phyloP scores from a whole-genome alignment of 1,284 basidiomycete genomes.

The Pseudozyma pruni region DNA sequence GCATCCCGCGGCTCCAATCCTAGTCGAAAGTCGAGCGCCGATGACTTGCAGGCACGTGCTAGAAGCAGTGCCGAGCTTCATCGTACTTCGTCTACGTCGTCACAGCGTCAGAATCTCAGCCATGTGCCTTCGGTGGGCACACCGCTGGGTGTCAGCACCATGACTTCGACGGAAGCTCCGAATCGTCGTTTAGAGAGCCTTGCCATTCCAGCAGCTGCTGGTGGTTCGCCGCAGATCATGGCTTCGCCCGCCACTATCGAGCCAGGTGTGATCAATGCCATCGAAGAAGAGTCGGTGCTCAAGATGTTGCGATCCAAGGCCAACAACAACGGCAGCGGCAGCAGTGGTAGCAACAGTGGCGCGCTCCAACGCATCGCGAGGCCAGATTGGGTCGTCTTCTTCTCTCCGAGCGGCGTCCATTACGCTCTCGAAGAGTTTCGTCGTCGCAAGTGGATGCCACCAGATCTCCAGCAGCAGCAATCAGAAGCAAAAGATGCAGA shows the following conservation, averaged over 20 bases:
- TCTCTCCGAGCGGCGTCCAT: constrained; percentile 64
- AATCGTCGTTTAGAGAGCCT: constrained; percentile 24
- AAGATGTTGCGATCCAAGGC: constrained; percentile 29
- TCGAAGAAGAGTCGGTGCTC: constrained; percentile 36
- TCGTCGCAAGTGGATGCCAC: constrained; percentile 54
- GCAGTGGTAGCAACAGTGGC: neutral
- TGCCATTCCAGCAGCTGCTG: constrained; percentile 13
- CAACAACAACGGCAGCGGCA: constrained; percentile 16
- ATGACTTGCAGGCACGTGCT: constrained; percentile 8
- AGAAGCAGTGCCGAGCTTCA: constrained; percentile 5
- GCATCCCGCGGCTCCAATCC: constrained; percentile 9
- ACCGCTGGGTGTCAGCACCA: constrained; percentile 42
- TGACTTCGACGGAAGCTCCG: constrained; percentile 28
- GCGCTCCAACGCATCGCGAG: constrained; percentile 21
- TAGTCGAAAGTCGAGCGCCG: constrained; percentile 31
- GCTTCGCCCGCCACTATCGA: constrained; percentile 33
- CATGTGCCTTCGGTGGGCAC: constrained; percentile 40
- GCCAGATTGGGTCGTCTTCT: constrained; percentile 66
- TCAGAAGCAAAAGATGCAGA: neutral
- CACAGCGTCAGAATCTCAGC: constrained; percentile 21
- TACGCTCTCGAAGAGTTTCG: constrained; percentile 59
- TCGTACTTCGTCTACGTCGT: constrained; percentile 1
- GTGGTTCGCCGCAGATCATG: constrained; percentile 29
- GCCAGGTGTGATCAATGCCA: constrained; percentile 34
- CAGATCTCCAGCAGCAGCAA: constrained; percentile 3